Conservation (phyloP, 108 stramenopile species). For the Pseudonitzschia delicatissima region DNA sequence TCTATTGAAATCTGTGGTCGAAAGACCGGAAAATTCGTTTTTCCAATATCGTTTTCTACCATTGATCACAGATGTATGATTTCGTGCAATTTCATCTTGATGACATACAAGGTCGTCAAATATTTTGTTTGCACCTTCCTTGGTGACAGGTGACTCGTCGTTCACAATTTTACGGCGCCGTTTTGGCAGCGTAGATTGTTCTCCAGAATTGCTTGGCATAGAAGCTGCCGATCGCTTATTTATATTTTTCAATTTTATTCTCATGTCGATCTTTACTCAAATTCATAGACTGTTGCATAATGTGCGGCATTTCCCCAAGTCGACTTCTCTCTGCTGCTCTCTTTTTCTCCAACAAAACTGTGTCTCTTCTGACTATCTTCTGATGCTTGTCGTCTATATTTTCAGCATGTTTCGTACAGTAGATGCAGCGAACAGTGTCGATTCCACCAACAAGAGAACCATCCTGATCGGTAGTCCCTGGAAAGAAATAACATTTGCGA, state of each 20-base stretch:
- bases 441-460: background rate
- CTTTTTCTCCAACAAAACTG: background rate
- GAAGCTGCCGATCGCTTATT: conserved; percentile 1
- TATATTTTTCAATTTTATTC: too few relatives aligned
- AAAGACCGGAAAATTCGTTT: conserved; percentile 7
- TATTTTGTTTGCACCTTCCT: background rate
- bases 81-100: background rate
- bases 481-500: conserved; percentile 9
- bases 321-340: background rate
- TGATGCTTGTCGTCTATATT: conserved; percentile 4
- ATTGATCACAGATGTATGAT: background rate
- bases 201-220: background rate
- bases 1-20: conserved; percentile 8
- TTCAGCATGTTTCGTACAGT: conserved; percentile 13
- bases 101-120: conserved; percentile 5
- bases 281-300: background rate
- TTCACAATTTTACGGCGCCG: conserved; percentile 6
- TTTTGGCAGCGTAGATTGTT: background rate
- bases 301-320: background rate
- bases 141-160: background rate
- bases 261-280: conserved; percentile 1
- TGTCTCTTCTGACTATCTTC: background rate
- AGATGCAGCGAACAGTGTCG: conserved; percentile 1
- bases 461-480: background rate
- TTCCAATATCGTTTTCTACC: conserved; percentile 12